These are phyloP conservation scores for Mrakia gelida DNA, from an alignment of 768 basidiomycete species.

Conservation along the genomic window DNA sequence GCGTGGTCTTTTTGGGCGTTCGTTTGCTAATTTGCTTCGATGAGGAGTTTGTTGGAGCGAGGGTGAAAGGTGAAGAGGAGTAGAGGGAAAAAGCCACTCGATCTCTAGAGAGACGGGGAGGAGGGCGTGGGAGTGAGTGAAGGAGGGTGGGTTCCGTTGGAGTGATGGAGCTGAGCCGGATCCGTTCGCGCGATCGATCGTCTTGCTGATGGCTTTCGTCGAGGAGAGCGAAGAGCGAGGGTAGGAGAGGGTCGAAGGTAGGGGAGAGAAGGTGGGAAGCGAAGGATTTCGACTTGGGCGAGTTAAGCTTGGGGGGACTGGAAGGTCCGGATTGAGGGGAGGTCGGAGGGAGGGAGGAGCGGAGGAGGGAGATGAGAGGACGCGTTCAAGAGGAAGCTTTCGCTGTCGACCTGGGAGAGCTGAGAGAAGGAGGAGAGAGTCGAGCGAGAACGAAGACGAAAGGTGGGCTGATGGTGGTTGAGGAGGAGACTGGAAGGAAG, in stretches of 20 bases:
- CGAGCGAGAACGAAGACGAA: neutral
- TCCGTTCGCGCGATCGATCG: neutral
- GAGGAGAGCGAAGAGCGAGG: neutral
- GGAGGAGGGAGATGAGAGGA: neutral
- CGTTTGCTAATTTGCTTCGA: too few relatives aligned
- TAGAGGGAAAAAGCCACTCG: neutral
- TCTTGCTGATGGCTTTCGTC: neutral
- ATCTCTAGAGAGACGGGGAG: neutral
- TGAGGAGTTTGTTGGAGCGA: neutral
- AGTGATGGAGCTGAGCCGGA: neutral
- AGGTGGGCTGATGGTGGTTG: neutral
- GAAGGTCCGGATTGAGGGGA: neutral
- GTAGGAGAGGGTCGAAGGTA: neutral
- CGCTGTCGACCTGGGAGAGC: neutral
- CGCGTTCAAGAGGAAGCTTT: neutral
- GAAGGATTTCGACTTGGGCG: too few relatives aligned
- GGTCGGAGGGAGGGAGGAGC: neutral
- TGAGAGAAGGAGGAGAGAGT: neutral
- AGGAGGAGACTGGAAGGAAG: neutral
- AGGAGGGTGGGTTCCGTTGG: neutral
- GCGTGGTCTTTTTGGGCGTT: too few relatives aligned
- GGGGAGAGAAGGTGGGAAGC: neutral
- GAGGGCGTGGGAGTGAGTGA: neutral
- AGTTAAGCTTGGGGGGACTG: too few relatives aligned
- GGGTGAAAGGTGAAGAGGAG: neutral